Evolutionary conservation across 1,284 basidiomycete species (phyloP).

Genomic region (Xerocomus cyaneibrunnescens): DNA sequence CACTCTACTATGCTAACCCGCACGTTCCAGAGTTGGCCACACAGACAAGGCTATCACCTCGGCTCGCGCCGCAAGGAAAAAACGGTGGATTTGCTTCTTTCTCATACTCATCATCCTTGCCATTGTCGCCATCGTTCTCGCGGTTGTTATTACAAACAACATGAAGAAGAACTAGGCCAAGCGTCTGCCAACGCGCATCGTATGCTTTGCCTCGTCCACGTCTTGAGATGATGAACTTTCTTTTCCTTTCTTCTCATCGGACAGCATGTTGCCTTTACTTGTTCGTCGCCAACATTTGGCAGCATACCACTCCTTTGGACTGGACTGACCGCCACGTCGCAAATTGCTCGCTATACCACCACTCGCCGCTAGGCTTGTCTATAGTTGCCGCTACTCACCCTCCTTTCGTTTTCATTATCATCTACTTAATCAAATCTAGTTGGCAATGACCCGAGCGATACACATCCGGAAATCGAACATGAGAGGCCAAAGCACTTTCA

Average conservation of each 20-base stretch:
- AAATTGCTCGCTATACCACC: conserved; percentile 18
- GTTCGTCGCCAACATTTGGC: conserved; percentile 1
- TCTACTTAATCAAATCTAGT: conserved; percentile 34
- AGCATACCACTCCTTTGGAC: conserved; percentile 23
- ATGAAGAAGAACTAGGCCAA: conserved; percentile 21
- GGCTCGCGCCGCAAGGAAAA: conserved; percentile 88
- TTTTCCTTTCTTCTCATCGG: conserved; percentile 5
- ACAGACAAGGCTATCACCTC: conserved; percentile 85
- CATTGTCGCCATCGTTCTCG: conserved; percentile 64
- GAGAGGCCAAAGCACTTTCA: background rate
- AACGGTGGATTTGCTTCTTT: conserved; percentile 92
- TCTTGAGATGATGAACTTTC: background rate
- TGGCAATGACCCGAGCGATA: conserved; percentile 19
- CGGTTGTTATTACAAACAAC: conserved; percentile 46
- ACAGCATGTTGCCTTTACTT: conserved; percentile 14
- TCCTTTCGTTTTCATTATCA: conserved; percentile 24
- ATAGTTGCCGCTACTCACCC: conserved; percentile 9
- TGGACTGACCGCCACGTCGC: conserved; percentile 8
- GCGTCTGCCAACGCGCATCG: background rate
- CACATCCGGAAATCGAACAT: conserved; percentile 7
- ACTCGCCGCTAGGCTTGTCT: conserved; percentile 1
- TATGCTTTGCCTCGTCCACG: background rate
- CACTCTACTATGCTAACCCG: conserved; percentile 8
- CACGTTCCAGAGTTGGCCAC: conserved; percentile 60
- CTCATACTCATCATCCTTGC: conserved; percentile 63